Conservation (phyloP, 148 eudicot genomes). For the Fagopyrum esculentum region DNA sequence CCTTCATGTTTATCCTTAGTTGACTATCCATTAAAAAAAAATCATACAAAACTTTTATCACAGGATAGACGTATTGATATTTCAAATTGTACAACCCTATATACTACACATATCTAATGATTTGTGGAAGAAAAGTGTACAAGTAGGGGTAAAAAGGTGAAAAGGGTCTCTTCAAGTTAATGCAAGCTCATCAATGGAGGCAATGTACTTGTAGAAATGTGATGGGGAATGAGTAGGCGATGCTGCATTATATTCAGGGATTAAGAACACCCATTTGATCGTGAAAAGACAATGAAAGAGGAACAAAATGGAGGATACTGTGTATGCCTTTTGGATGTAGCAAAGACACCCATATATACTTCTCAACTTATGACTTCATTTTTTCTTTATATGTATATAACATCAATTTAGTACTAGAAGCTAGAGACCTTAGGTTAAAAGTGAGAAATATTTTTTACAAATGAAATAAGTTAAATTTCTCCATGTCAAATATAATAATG, state of each 20-base stretch:
- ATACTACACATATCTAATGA: not conserved
- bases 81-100: too few relatives aligned
- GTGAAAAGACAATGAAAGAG: not conserved
- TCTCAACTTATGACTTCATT: not conserved
- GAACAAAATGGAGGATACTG: conserved; percentile 5
- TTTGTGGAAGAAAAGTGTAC: not conserved
- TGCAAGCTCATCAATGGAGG: conserved; percentile 2
- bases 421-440: too few relatives aligned
- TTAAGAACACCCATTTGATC: conserved; percentile 9
- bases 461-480: too few relatives aligned
- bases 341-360: not conserved
- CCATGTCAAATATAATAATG: too few relatives aligned
- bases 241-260: not conserved
- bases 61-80: too few relatives aligned
- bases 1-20: too few relatives aligned
- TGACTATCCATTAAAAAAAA: too few relatives aligned
- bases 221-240: not conserved
- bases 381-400: not conserved
- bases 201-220: conserved; percentile 7
- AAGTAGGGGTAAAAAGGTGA: not conserved
- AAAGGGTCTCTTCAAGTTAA: conserved; percentile 12
- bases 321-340: not conserved
- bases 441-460: too few relatives aligned
- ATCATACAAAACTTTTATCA: too few relatives aligned
- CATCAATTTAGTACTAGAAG: too few relatives aligned